Conservation (phyloP, 1,139 yeast species). For the Pichia sp. region DNA sequence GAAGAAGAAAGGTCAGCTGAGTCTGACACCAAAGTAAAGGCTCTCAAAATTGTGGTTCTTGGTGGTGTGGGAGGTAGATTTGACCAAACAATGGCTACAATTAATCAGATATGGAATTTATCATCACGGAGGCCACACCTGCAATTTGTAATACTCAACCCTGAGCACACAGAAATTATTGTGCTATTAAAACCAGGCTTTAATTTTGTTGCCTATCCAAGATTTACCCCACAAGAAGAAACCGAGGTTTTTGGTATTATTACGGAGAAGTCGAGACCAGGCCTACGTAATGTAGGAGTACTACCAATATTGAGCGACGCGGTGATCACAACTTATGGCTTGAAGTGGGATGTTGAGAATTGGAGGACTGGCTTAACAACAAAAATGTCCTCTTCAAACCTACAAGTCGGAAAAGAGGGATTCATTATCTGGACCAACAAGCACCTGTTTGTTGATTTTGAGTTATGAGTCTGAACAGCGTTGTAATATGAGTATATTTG, state of each 20-base stretch:
- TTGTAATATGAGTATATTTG: neutral
- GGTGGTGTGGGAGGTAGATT: slow-evolving; percentile 92
- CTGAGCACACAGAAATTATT: slow-evolving; percentile 54
- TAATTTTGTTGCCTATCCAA: slow-evolving; percentile 34
- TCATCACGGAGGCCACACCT: slow-evolving; percentile 29
- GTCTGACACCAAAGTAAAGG: slow-evolving; percentile 24
- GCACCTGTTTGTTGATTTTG: slow-evolving; percentile 47
- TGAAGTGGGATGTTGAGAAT: slow-evolving; percentile 76
- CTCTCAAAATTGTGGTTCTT: slow-evolving; percentile 35
- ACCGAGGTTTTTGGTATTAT: slow-evolving; percentile 9
- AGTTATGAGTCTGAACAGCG: slow-evolving; percentile 21
- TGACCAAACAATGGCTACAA: slow-evolving; percentile 84
- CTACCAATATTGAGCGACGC: slow-evolving; percentile 62
- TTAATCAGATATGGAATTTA: slow-evolving; percentile 53
- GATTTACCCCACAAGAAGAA: slow-evolving; percentile 24
- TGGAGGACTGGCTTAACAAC: slow-evolving; percentile 65
- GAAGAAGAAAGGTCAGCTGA: slow-evolving; percentile 17
- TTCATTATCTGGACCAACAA: slow-evolving; percentile 41
- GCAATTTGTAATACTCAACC: slow-evolving; percentile 34
- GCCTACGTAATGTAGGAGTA: slow-evolving; percentile 56
- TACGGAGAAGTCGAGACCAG: slow-evolving; percentile 14
- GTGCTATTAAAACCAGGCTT: slow-evolving; percentile 55
- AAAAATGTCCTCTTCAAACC: slow-evolving; percentile 73
- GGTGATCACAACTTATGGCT: slow-evolving; percentile 55
- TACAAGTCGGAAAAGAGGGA: slow-evolving; percentile 53